These are phyloP conservation scores for Rubroboletus pulcherrimus DNA, from an alignment of 768 basidiomycete genomes.

Conservation along the genomic window DNA sequence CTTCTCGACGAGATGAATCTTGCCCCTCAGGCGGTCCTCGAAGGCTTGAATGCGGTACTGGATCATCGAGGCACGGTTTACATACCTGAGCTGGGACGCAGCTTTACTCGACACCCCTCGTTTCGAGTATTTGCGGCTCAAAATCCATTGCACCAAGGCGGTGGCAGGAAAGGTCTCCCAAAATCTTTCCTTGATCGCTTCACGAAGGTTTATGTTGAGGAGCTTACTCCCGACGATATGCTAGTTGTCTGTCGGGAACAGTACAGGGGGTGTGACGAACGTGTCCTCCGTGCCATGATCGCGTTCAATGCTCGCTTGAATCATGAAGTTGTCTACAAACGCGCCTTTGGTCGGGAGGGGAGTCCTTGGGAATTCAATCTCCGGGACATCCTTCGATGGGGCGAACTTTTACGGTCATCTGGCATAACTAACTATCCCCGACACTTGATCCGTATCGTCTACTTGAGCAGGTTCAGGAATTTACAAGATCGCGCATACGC, in stretches of 20 bases:
- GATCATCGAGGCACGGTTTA: constrained; percentile 95
- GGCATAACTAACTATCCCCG: constrained; percentile 44
- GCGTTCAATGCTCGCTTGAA: constrained; percentile 71
- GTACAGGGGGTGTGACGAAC: constrained; percentile 56
- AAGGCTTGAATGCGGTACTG: constrained; percentile 92
- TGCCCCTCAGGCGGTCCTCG: constrained; percentile 92
- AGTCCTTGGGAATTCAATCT: constrained; percentile 98
- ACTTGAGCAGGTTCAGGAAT: constrained; percentile 83
- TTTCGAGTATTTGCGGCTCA: constrained; percentile 98
- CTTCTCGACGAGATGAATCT: constrained; percentile 99
- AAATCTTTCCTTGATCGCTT: constrained; percentile 98
- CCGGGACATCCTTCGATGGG: constrained; percentile 91
- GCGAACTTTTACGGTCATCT: constrained; percentile 45
- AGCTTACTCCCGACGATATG: constrained; percentile 75
- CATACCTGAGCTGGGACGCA: constrained; percentile 89
- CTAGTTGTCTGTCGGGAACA: constrained; percentile 71
- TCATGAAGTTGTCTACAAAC: constrained; percentile 58
- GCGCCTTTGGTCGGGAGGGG: constrained; percentile 72
- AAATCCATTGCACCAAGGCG: constrained; percentile 94
- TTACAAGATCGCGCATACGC: constrained; percentile 58
- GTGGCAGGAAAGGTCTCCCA: constrained; percentile 94
- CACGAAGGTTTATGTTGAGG: constrained; percentile 93
- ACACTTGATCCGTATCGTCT: constrained; percentile 66
- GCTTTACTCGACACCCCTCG: constrained; percentile 84
- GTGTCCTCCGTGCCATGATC: constrained; percentile 71